Percentiles rank a stretch among this genome's conserved stretches.
phyloP scores from a whole-genome alignment of 225 moss, liverwort and hornwort species.

The Bryoerythrophyllum caledonicum region DNA sequence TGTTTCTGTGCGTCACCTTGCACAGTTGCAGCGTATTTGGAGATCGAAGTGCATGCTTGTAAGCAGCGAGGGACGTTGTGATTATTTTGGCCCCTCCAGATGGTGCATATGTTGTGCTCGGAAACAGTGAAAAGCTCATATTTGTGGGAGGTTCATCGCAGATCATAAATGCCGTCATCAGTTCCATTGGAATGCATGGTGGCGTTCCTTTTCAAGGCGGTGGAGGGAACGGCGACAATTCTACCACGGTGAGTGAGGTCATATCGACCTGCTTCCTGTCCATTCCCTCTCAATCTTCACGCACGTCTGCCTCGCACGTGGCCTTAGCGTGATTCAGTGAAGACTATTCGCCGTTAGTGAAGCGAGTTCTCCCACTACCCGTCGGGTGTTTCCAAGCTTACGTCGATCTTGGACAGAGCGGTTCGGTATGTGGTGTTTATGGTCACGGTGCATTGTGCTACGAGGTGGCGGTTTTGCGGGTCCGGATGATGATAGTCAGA shows the following conservation, averaged over 20 bases:
- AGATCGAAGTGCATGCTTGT: background rate
- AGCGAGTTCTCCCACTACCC: background rate
- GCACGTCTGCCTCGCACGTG: background rate
- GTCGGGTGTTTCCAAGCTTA: background rate
- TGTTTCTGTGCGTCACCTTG: background rate
- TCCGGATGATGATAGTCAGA: background rate
- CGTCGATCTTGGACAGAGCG: background rate
- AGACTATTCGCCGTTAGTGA: background rate
- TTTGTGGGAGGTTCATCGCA: conserved; percentile 35
- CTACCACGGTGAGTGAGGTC: conserved; percentile 61
- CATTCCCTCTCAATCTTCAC: background rate
- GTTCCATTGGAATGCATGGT: conserved; percentile 82
- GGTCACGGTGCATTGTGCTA: conserved; percentile 4
- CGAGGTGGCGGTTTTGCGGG: background rate
- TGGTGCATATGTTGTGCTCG: background rate
- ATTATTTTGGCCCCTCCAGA: too few species aligned
- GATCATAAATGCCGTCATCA: conserved; percentile 90
- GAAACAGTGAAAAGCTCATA: conserved; percentile 3
- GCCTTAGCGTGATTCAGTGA: background rate
- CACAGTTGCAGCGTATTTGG: background rate
- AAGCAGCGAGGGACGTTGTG: background rate
- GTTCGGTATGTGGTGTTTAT: conserved; percentile 4
- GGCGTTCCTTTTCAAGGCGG: conserved; percentile 54
- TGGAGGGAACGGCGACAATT: conserved; percentile 47
- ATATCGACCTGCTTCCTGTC: background rate